Conservation (phyloP, 495 filamentous ascomycete species). For the Penicillium steckii region DNA sequence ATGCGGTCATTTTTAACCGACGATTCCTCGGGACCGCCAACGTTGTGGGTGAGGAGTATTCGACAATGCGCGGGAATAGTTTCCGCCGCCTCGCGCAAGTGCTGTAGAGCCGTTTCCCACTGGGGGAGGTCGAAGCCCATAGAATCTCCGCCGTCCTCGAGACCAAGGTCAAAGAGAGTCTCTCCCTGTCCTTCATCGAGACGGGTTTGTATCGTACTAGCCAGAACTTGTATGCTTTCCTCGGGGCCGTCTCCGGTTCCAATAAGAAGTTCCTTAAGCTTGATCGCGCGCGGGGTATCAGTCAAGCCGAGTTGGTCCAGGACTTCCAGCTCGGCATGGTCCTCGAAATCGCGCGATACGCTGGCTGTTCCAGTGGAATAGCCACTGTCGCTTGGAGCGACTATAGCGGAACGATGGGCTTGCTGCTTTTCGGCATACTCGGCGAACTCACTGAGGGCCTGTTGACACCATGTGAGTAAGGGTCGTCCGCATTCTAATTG, state of each 20-base stretch:
- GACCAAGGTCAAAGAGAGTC: conserved; percentile 85
- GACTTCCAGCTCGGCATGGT: conserved; percentile 89
- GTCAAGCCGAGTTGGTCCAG: conserved; percentile 82
- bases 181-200: conserved; percentile 88
- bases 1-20: conserved; percentile 60
- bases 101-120: conserved; percentile 72
- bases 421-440: conserved; percentile 98
- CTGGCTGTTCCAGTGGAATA: conserved; percentile 38
- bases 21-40: conserved; percentile 75
- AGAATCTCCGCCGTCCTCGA: conserved; percentile 89
- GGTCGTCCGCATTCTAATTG: not conserved
- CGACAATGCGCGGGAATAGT: conserved; percentile 70
- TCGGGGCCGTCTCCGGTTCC: conserved; percentile 57
- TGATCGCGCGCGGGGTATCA: conserved; percentile 66
- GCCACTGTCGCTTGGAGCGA: conserved; percentile 42
- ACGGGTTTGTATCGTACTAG: conserved; percentile 59
- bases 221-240: conserved; percentile 59
- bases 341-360: conserved; percentile 50
- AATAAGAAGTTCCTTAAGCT: conserved; percentile 75
- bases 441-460: conserved; percentile 95
- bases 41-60: conserved; percentile 82
- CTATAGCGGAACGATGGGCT: conserved; percentile 54
- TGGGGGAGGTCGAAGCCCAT: conserved; percentile 79
- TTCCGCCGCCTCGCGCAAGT: conserved; percentile 64
- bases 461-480: conserved; percentile 9